These are phyloP conservation scores for Gynochthodes officinalis DNA, from an alignment of 257 asterid species.

Conservation along the genomic window DNA sequence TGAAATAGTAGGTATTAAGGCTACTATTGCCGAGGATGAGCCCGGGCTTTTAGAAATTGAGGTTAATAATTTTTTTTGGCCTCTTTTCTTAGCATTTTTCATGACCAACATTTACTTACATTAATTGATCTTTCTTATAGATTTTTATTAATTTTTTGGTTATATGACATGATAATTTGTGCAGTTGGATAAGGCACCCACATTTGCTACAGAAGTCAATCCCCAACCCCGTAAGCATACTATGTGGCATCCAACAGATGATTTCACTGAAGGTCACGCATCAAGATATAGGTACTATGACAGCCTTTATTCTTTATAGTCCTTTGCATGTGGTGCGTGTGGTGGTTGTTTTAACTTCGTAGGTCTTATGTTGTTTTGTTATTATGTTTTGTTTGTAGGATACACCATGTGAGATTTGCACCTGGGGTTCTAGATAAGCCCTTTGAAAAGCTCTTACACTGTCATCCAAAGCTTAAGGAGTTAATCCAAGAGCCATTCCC, in stretches of 20 bases:
- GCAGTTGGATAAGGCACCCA: constrained; percentile 60
- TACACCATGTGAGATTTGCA: constrained; percentile 45
- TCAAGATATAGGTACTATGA: constrained; percentile 45
- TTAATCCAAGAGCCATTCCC: constrained; percentile 53
- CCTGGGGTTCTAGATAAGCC: constrained; percentile 50
- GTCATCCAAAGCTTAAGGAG: constrained; percentile 28
- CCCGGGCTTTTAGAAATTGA: constrained; percentile 54
- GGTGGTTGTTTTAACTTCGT: no score
- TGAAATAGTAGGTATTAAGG: constrained; percentile 55
- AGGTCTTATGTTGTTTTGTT: neutral
- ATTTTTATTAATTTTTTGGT: neutral
- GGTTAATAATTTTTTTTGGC: constrained; percentile 23
- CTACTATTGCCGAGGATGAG: constrained; percentile 18
- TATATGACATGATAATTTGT: neutral
- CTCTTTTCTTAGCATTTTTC: no score
- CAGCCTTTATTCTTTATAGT: no score
- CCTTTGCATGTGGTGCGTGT: no score
- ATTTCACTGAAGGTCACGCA: constrained; percentile 79
- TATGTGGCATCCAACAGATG: constrained; percentile 52
- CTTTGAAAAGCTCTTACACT: constrained; percentile 47
- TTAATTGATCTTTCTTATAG: neutral
- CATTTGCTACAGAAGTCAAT: constrained; percentile 44
- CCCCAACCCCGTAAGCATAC: constrained; percentile 83
- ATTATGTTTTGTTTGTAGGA: constrained; percentile 32
- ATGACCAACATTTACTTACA: no score